A percentile compares a stretch with the other conserved stretches of the same genome.
These are phyloP conservation scores for Medicago lupulina DNA, from an alignment of 306 rosid genomes.

Conservation along the genomic window DNA sequence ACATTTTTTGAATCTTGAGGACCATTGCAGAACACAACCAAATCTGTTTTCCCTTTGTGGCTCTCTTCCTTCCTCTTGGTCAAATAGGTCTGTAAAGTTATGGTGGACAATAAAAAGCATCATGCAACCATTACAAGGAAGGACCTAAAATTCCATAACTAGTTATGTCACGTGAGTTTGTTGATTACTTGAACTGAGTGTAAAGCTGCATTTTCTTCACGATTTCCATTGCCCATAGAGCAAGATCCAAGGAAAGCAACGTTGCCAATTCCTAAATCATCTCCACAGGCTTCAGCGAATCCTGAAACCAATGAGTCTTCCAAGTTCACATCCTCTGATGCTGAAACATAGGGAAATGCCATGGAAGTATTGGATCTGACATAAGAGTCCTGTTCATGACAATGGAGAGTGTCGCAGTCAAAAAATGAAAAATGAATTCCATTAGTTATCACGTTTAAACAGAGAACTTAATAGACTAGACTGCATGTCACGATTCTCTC, in stretches of 20 bases:
- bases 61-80: slow-evolving; percentile 63
- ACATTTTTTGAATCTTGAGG: slow-evolving; percentile 51
- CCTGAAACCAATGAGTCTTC: slow-evolving; percentile 73
- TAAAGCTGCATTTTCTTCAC: slow-evolving; percentile 51
- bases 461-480: slow-evolving; percentile 21
- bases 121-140: slow-evolving; percentile 45
- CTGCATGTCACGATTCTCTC: slow-evolving; percentile 42
- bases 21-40: slow-evolving; percentile 78
- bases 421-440: slow-evolving; percentile 8
- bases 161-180: slow-evolving; percentile 37
- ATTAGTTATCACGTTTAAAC: slow-evolving; percentile 15
- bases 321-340: slow-evolving; percentile 67
- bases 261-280: slow-evolving; percentile 56
- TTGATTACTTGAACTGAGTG: slow-evolving; percentile 74
- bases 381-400: slow-evolving; percentile 68
- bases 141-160: slow-evolving; percentile 37
- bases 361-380: slow-evolving; percentile 78
- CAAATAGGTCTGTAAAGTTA: slow-evolving; percentile 71
- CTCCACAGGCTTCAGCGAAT: slow-evolving; percentile 79
- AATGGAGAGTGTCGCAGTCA: slow-evolving; percentile 38
- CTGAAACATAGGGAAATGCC: slow-evolving; percentile 90
- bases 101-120: slow-evolving; percentile 38
- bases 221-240: slow-evolving; percentile 56
- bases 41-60: slow-evolving; percentile 62
- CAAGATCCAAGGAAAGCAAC: slow-evolving; percentile 70